Percentiles rank a stretch among this genome's conserved stretches.
These are phyloP conservation scores for Gryganskiella cystojenkinii DNA, from an alignment of 192 early-diverging fungal species.

Conservation along the genomic window DNA sequence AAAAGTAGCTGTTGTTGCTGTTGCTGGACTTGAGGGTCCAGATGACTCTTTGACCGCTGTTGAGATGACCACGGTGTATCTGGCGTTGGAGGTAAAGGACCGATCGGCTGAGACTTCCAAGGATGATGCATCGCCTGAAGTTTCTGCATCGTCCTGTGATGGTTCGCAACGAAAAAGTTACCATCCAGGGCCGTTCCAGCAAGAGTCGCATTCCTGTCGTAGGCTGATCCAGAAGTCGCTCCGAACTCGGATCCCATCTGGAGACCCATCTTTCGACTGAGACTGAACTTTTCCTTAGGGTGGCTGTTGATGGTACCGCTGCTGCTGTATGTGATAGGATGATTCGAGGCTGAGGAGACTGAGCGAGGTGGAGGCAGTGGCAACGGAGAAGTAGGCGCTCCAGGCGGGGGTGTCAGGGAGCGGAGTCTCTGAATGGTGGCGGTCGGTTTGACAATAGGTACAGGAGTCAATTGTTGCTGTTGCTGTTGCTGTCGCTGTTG, in stretches of 20 bases:
- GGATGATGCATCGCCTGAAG: slow-evolving; percentile 16
- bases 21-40: neutral
- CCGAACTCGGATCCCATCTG: slow-evolving; percentile 28
- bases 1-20: slow-evolving; percentile 12
- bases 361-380: slow-evolving; percentile 24
- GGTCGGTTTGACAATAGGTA: no score
- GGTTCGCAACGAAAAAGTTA: slow-evolving; percentile 43
- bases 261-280: slow-evolving; percentile 28
- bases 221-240: neutral
- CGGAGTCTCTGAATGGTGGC: neutral
- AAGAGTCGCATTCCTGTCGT: slow-evolving; percentile 13
- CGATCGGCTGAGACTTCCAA: slow-evolving; percentile 14
- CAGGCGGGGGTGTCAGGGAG: slow-evolving; percentile 12
- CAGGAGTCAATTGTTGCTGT: neutral
- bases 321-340: neutral
- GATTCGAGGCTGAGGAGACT: slow-evolving; percentile 16
- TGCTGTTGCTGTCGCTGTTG: neutral
- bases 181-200: slow-evolving; percentile 25
- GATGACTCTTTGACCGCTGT: neutral
- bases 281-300: slow-evolving; percentile 19
- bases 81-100: slow-evolving; percentile 19
- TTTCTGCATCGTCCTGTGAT: slow-evolving; percentile 48
- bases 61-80: slow-evolving; percentile 20
- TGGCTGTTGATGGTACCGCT: neutral
- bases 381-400: slow-evolving; percentile 6